Percentiles rank a stretch among this genome's conserved stretches.
These are phyloP conservation scores for Ramularia collo-cygni DNA, from an alignment of 2,329 filamentous ascomycete species.

Conservation along the genomic window DNA sequence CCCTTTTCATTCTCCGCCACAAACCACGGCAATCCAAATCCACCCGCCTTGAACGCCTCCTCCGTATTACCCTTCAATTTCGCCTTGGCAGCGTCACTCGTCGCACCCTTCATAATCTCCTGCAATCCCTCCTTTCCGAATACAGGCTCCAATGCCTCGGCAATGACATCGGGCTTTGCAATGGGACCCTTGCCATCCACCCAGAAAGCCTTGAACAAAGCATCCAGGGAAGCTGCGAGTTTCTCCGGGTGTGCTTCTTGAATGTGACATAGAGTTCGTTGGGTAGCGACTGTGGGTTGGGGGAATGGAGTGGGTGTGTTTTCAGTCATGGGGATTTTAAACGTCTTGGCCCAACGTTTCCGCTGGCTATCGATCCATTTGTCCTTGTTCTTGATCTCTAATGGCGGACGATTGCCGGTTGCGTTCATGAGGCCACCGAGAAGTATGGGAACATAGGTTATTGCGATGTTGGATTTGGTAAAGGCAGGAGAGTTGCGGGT, in stretches of 20 bases:
- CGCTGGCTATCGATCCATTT: slow-evolving; percentile 51
- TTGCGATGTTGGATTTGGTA: slow-evolving; percentile 36
- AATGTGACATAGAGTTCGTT: slow-evolving; percentile 48
- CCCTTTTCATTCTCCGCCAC: slow-evolving; percentile 49
- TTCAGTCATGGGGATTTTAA: slow-evolving; percentile 48
- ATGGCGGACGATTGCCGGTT: slow-evolving; percentile 48
- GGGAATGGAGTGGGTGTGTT: slow-evolving; percentile 47
- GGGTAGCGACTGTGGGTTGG: slow-evolving; percentile 43
- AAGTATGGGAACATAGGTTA: slow-evolving; percentile 54
- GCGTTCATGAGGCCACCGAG: slow-evolving; percentile 54
- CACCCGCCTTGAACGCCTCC: slow-evolving; percentile 45
- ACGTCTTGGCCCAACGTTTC: slow-evolving; percentile 46
- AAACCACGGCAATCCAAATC: slow-evolving; percentile 58
- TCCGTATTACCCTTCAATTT: slow-evolving; percentile 45
- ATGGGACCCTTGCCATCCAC: slow-evolving; percentile 40
- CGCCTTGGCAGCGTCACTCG: slow-evolving; percentile 41
- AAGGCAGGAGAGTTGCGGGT: slow-evolving; percentile 19
- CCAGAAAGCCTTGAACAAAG: slow-evolving; percentile 49
- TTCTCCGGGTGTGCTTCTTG: slow-evolving; percentile 35
- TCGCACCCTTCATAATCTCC: slow-evolving; percentile 30
- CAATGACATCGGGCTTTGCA: slow-evolving; percentile 39
- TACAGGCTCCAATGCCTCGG: slow-evolving; percentile 37
- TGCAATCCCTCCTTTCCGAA: slow-evolving; percentile 39
- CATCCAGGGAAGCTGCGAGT: slow-evolving; percentile 37
- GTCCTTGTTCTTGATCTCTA: slow-evolving; percentile 55